Evolutionary conservation across 2,329 filamentous ascomycete genomes (phyloP).

Genomic region (Hirsutella rhossiliensis): DNA sequence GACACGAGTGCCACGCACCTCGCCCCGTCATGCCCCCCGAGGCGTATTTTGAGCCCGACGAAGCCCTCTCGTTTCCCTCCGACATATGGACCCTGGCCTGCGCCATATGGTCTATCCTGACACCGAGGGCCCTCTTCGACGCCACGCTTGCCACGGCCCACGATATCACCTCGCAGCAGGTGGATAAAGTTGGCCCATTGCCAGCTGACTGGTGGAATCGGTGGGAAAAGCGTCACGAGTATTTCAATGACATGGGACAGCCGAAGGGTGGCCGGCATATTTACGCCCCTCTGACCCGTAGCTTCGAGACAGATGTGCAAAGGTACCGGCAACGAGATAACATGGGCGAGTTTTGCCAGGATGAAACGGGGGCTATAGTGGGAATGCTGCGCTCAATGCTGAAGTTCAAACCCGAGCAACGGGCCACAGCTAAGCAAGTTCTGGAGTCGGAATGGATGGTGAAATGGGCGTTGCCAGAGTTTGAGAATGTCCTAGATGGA

Average conservation of each 20-base stretch:
- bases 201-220: slow-evolving; percentile 2
- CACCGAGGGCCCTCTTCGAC: slow-evolving; percentile 1
- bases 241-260: slow-evolving; percentile 1
- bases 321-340: slow-evolving; percentile 1
- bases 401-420: slow-evolving; percentile 2
- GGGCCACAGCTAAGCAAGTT: slow-evolving; percentile 1
- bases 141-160: not conserved
- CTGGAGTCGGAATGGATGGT: slow-evolving; percentile 6
- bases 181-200: slow-evolving; percentile 4
- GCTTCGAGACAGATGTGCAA: slow-evolving; percentile 4
- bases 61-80: slow-evolving; percentile 18
- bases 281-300: not conserved
- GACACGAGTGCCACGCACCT: slow-evolving; percentile 16
- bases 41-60: slow-evolving; percentile 18
- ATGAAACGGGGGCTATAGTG: slow-evolving; percentile 5
- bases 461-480: slow-evolving; percentile 10
- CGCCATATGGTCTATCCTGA: slow-evolving; percentile 21
- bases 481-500: too few species aligned
- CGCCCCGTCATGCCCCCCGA: slow-evolving; percentile 19
- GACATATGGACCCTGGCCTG: slow-evolving; percentile 27
- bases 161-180: not conserved
- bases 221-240: slow-evolving; percentile 1
- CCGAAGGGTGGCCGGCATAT: not conserved
- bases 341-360: not conserved
- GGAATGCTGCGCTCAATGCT: slow-evolving; percentile 5